Conservation (phyloP, 2,329 filamentous ascomycete genomes). For the Plectosphaerella plurivora region DNA sequence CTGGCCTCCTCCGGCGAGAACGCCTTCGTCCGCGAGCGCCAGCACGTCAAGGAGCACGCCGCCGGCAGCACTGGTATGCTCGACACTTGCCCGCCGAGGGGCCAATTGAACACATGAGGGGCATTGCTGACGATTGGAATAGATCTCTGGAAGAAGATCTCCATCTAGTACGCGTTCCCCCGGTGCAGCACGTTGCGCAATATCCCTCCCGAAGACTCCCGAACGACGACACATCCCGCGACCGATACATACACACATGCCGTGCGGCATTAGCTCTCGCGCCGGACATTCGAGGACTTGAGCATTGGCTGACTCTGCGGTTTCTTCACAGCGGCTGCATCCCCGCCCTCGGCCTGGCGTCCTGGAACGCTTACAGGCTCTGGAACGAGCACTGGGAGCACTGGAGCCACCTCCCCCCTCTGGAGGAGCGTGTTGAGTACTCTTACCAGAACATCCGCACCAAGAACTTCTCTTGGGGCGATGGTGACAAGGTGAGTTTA, state of each 20-base stretch:
- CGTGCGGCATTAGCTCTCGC: no score
- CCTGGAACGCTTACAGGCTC: constrained; percentile 81
- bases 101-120: constrained; percentile 4
- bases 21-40: constrained; percentile 88
- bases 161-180: constrained; percentile 70
- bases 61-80: constrained; percentile 69
- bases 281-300: no score
- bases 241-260: no score
- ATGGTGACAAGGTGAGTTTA: constrained; percentile 80
- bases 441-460: constrained; percentile 95
- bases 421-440: constrained; percentile 91
- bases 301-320: constrained; percentile 4
- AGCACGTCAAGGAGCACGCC: constrained; percentile 88
- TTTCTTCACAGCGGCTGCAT: constrained; percentile 59
- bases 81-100: background rate
- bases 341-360: constrained; percentile 67
- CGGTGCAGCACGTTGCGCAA: background rate
- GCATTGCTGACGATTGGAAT: constrained; percentile 27
- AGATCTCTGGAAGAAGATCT: constrained; percentile 96
- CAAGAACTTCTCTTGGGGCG: constrained; percentile 93
- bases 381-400: constrained; percentile 99
- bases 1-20: constrained; percentile 76
- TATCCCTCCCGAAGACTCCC: no score
- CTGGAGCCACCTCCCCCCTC: constrained; percentile 76
- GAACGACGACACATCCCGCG: no score